Conservation (phyloP, 495 filamentous ascomycete genomes). For the Xylaria acuta region DNA sequence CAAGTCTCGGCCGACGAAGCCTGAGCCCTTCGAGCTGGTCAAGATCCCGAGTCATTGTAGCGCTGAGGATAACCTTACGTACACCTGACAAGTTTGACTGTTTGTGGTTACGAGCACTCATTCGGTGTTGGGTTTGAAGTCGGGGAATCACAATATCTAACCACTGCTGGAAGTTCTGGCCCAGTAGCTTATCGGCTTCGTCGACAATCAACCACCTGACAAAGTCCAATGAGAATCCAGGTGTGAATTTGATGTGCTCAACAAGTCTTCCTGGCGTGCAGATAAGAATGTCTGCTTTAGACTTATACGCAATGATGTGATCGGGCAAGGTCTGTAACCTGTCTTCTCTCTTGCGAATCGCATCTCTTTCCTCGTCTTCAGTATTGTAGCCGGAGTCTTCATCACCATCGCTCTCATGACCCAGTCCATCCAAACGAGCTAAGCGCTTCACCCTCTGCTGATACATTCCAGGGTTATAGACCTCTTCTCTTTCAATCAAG, state of each 20-base stretch:
- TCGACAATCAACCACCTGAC: conserved; percentile 90
- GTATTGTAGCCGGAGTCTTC: conserved; percentile 37
- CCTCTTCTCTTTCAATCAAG: conserved; percentile 67
- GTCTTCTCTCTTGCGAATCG: conserved; percentile 38
- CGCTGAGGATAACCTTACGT: conserved; percentile 82
- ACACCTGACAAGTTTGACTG: conserved; percentile 55
- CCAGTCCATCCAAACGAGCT: background rate
- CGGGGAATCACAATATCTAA: conserved; percentile 72
- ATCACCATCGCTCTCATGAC: conserved; percentile 26
- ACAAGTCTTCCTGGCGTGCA: conserved; percentile 92
- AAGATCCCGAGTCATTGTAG: conserved; percentile 91
- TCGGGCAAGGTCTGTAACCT: conserved; percentile 54
- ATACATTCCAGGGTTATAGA: conserved; percentile 47
- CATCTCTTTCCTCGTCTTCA: conserved; percentile 38
- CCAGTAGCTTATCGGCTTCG: conserved; percentile 90
- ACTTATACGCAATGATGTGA: conserved; percentile 66
- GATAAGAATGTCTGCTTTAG: conserved; percentile 86
- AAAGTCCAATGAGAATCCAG: conserved; percentile 75
- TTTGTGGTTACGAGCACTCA: conserved; percentile 53
- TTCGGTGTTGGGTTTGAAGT: conserved; percentile 57
- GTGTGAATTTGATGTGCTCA: conserved; percentile 84
- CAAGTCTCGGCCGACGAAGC: conserved; percentile 74
- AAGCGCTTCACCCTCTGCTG: conserved; percentile 33
- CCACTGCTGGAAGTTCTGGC: conserved; percentile 94
- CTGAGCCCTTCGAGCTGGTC: conserved; percentile 77